Evolutionary conservation across 2,329 filamentous ascomycete species (phyloP).

Genomic region (Colletotrichum horii): DNA sequence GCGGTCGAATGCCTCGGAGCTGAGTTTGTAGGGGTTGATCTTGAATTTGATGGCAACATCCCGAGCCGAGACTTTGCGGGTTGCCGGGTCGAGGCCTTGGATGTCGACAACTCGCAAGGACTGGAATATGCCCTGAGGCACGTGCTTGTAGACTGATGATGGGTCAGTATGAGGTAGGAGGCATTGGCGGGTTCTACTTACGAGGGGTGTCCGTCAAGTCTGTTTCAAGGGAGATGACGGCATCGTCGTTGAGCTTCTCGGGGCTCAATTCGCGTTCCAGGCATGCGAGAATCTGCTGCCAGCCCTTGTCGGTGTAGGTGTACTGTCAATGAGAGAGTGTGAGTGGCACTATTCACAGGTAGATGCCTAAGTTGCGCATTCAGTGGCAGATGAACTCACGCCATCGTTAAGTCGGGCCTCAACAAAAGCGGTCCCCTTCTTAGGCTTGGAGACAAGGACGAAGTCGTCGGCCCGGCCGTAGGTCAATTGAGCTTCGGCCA

Average conservation of each 20-base stretch:
- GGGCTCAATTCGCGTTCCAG: slow-evolving; percentile 5
- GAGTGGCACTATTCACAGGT: background rate
- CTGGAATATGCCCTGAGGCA: slow-evolving; percentile 9
- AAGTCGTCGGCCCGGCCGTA: slow-evolving; percentile 6
- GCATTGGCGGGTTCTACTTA: background rate
- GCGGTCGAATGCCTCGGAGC: background rate
- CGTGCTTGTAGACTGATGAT: background rate
- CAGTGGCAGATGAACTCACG: background rate
- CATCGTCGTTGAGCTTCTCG: slow-evolving; percentile 1
- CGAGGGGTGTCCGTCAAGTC: background rate
- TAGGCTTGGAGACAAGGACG: slow-evolving; percentile 4
- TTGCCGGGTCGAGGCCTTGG: slow-evolving; percentile 12
- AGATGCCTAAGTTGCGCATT: background rate
- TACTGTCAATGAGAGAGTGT: background rate
- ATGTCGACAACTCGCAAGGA: slow-evolving; percentile 16
- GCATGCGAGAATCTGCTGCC: slow-evolving; percentile 1
- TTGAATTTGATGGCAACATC: slow-evolving; percentile 17
- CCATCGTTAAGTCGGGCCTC: slow-evolving; percentile 10
- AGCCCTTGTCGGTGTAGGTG: slow-evolving; percentile 9
- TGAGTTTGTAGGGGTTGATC: background rate
- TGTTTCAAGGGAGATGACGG: slow-evolving; percentile 7
- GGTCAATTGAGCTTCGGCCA: background rate
- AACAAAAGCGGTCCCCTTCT: slow-evolving; percentile 16
- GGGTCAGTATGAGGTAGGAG: background rate
- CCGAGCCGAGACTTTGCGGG: background rate